Conservation (phyloP, 1,139 yeast species). For the Scheffersomyces lignicola region DNA sequence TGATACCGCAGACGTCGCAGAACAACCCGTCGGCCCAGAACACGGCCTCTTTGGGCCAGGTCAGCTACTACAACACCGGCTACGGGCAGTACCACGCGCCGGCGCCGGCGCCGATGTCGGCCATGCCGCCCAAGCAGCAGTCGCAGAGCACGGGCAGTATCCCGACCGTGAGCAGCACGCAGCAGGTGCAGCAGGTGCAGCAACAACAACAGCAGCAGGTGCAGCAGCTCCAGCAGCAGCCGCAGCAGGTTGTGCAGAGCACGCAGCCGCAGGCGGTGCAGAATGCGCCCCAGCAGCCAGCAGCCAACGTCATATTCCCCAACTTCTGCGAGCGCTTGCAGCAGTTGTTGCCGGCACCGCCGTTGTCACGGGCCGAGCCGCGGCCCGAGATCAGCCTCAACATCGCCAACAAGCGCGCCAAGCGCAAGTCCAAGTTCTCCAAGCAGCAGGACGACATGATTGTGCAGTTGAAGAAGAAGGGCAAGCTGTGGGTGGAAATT, state of each 20-base stretch:
- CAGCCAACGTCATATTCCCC: constrained; percentile 12
- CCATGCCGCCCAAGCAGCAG: constrained; percentile 8
- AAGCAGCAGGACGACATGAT: constrained; percentile 69
- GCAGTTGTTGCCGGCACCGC: constrained; percentile 38
- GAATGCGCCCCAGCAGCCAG: neutral
- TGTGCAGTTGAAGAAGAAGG: constrained; percentile 58
- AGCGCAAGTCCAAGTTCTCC: constrained; percentile 65
- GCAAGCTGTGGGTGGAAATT: constrained; percentile 73
- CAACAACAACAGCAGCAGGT: constrained; percentile 8
- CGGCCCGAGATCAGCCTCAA: constrained; percentile 30
- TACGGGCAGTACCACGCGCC: constrained; percentile 12
- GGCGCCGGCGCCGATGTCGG: constrained; percentile 1
- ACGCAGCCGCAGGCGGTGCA: neutral
- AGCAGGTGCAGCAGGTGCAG: constrained; percentile 6
- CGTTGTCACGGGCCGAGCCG: constrained; percentile 30
- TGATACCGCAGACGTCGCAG: constrained; percentile 14
- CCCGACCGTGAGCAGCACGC: constrained; percentile 3
- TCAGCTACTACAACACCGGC: constrained; percentile 12
- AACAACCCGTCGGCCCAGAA: constrained; percentile 11
- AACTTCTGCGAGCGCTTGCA: constrained; percentile 18
- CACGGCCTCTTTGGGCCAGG: constrained; percentile 3
- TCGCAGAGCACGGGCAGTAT: constrained; percentile 4
- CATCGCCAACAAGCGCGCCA: constrained; percentile 47
- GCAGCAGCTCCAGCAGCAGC: constrained; percentile 8
- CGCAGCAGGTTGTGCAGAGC: constrained; percentile 5